phyloP scores from a whole-genome alignment of 495 filamentous ascomycete species.

The Aspergillus sclerotioniger region DNA sequence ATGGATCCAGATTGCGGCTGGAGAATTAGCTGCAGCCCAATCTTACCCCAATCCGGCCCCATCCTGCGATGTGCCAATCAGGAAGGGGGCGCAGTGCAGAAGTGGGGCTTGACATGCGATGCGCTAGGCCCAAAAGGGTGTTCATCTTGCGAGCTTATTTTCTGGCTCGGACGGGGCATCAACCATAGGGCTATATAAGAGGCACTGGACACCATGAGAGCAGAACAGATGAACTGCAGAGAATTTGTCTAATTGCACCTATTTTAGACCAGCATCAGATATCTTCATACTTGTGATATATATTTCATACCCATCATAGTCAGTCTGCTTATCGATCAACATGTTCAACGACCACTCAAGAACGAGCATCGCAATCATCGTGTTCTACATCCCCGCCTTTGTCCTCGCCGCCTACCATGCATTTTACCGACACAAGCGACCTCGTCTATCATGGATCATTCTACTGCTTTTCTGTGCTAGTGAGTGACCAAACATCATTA shows the following conservation, averaged over 20 bases:
- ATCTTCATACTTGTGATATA: too few species aligned
- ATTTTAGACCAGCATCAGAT: too few species aligned
- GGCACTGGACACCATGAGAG: too few species aligned
- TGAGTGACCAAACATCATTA: not conserved
- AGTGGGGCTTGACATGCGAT: not conserved
- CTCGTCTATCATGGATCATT: conserved; percentile 22
- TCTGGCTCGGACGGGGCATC: not conserved
- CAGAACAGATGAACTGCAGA: too few species aligned
- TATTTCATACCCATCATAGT: too few species aligned
- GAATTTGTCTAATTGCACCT: too few species aligned
- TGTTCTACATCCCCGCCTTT: conserved; percentile 25
- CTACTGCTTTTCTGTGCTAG: conserved; percentile 18
- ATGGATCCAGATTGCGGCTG: not conserved
- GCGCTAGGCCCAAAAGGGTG: not conserved
- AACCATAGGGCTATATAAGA: too few species aligned
- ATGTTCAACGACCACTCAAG: conserved; percentile 25
- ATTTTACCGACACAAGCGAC: conserved; percentile 21
- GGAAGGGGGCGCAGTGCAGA: not conserved
- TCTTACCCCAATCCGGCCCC: not conserved
- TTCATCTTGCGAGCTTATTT: conserved; percentile 6
- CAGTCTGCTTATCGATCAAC: too few species aligned
- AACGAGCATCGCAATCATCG: conserved; percentile 25
- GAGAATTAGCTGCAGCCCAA: not conserved
- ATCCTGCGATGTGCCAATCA: not conserved
- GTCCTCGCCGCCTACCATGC: conserved; percentile 14